Conservation (phyloP, 2,329 filamentous ascomycete genomes). For the Apiospora sp. region DNA sequence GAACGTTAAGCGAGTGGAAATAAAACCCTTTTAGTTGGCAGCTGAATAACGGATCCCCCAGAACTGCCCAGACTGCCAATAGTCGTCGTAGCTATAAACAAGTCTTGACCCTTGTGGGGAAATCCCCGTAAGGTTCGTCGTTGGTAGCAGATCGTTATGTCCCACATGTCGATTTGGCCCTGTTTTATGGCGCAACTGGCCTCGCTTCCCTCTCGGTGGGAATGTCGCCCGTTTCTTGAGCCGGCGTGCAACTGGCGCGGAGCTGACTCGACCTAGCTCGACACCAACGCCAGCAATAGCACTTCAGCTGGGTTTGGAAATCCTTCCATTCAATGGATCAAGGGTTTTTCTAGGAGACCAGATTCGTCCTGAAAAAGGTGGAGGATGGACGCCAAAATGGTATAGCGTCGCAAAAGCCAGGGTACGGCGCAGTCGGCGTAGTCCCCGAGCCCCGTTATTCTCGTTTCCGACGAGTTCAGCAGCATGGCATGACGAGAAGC, state of each 20-base stretch:
- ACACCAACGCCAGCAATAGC: background rate
- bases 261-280: background rate
- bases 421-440: background rate
- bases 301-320: background rate
- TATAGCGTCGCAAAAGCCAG: conserved; percentile 12
- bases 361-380: background rate
- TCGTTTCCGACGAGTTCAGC: background rate
- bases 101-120: conserved; percentile 15
- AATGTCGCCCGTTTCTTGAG: too few species aligned
- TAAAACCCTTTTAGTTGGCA: background rate
- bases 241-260: background rate
- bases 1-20: too few species aligned
- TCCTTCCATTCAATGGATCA: background rate
- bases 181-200: background rate
- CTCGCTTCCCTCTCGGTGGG: background rate
- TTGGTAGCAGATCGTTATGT: conserved; percentile 15
- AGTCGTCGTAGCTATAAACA: background rate
- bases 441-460: conserved; percentile 14
- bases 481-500: background rate
- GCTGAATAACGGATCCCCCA: background rate
- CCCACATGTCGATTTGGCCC: conserved; percentile 16
- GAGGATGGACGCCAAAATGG: background rate
- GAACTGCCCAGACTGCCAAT: background rate
- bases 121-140: background rate
- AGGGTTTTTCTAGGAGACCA: background rate